Evolutionary conservation across 2,329 filamentous ascomycete genomes (phyloP), one percentile per base, ranked within the genome.

Genomic region (Aspergillus sp.): DNA sequence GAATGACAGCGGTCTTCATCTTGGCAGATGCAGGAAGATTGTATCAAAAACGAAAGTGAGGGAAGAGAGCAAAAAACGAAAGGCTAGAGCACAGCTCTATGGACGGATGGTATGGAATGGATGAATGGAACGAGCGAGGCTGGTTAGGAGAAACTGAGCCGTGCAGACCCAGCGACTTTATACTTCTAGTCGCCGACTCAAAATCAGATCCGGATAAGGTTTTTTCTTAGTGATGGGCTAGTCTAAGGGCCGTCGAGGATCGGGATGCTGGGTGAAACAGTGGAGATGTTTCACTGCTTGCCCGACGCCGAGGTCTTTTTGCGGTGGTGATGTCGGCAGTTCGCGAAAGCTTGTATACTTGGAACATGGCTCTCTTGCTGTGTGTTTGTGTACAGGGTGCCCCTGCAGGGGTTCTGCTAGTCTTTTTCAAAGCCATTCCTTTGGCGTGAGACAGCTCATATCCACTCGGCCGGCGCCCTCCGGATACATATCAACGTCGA

Each of bases 1-100:
- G 60, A 22, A 63, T 42, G 9, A 67, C 45, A 32, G 65, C 56
- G 16, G 63, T 54, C 58, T 71, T 71, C 70, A 72, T 72, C 3
- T 14, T 52, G n/a, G 22, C 2, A 39, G 14, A 32, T 36, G 29
- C 16, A n/a, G 36, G 16, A 7, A 16, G 16, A 42, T 42, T 52
- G 11, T 16, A 22, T 7, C 16, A 20, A 10, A n/a, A 24, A 26
- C 24, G 7, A 24, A 29, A 50, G 22, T 53, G 39, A 26, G 2
- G 26, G 20, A n/a, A 18, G 22, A 26, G 20, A 31, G n/a, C 20
- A 51, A 36, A 39, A 16, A 39, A 62, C 56, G 55, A 61, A 54
- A 50, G 54, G 50, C 46, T 20, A 59, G 54, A 55, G 46, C 29
- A 50, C 51, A 53, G 32, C 49, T 56, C 54, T 56, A 22, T 2